Evolutionary conservation across 495 filamentous ascomycete genomes (phyloP), one percentile per base, ranked within the genome.

Genomic region (Penicillium odoratum): DNA sequence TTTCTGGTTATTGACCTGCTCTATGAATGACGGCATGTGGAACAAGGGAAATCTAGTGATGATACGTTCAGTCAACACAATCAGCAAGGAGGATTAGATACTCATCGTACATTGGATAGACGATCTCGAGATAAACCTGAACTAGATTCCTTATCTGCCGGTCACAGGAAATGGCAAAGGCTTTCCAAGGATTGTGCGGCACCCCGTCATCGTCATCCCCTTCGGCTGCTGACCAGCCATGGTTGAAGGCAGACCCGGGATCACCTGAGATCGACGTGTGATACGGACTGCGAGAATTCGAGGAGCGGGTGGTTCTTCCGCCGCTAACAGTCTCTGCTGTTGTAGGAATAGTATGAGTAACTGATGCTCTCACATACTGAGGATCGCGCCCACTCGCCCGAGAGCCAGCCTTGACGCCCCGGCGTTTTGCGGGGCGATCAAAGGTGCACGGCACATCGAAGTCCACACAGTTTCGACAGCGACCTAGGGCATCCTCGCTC

Each of bases 361-460:
- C 40, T 29, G 47, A 38, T n/a, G 49, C 11, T 16, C n/a, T 60
- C 31, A 42, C 18, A 33, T 36, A 38, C 8, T 51, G 54, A 4
- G 53, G 47, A 25, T 68, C 62, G n/a, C 53, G 62, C 7, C 13
- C 31, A 40, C 43, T 47, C 42, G 26, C 43, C 31, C 51, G 59
- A 29, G 55, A 56, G 30, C 67, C 67, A 52, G 65, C 65, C 51
- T 70, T 70, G 55, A 70, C 66, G 49, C 89, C 89, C 56, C 89
- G 81, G 10, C 89, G 80, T 60, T 86, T 85, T 66, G 84, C 88
- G 21, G 85, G 84, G 51, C 89, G 74, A 46, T 85, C 75, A 65
- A 86, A 90, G 48, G 88, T 92, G 68, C 89, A 93, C 31, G 87
- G 83, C 25, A 91, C 87, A 46, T 87, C 79, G 43, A 93, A 81